phyloP scores from a whole-genome alignment of 345 rosid species.

The Corchorus olitorius region DNA sequence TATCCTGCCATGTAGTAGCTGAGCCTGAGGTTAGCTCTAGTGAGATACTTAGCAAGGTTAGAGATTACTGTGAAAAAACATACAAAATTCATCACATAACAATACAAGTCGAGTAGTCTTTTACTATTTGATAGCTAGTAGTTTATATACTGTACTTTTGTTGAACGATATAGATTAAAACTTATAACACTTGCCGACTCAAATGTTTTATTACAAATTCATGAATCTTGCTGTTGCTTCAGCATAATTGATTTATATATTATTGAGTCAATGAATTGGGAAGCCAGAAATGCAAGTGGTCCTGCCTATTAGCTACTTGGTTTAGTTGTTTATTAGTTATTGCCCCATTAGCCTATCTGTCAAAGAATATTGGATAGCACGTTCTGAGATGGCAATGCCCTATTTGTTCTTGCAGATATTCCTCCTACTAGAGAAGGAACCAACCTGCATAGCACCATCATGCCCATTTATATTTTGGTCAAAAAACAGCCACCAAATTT shows the following conservation, averaged over 20 bases:
- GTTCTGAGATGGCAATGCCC: neutral
- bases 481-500: no score
- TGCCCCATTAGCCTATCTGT: neutral
- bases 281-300: neutral
- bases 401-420: neutral
- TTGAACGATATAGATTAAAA: neutral
- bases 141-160: neutral
- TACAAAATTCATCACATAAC: slow-evolving; percentile 70
- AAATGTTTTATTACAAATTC: neutral
- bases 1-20: slow-evolving; percentile 70
- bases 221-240: neutral
- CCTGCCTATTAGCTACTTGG: neutral
- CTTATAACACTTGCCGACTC: neutral
- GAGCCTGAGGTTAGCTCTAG: slow-evolving; percentile 50
- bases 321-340: neutral
- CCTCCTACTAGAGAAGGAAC: neutral
- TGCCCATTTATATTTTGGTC: neutral
- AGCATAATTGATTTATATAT: neutral
- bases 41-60: slow-evolving; percentile 49
- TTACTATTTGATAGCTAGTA: neutral
- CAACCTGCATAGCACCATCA: neutral
- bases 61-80: slow-evolving; percentile 53
- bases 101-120: slow-evolving; percentile 60
- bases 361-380: neutral
- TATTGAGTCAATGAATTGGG: neutral